Base-by-base conservation (phyloP, 768 basidiomycete species). In the Lanmaoa rubissima region DNA sequence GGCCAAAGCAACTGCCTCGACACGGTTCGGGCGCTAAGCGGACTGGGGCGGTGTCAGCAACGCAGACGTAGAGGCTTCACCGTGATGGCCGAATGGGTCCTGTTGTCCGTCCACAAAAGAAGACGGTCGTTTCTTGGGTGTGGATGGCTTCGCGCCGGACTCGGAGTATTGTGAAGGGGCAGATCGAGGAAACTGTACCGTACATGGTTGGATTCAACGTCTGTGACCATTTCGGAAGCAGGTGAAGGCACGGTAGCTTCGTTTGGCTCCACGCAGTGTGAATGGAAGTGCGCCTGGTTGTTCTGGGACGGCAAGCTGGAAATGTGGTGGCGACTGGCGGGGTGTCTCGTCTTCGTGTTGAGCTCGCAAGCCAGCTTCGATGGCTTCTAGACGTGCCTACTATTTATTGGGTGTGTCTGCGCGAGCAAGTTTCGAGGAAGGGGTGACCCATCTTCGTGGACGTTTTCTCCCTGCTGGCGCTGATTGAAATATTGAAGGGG, bases 31-130 rank as follows among this genome's bases (percentile, higher is more conserved):
- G 6, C 9, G 41, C 0, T 41, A 51, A 5, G n/a, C 3, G 6
- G 70, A 61, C 13, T 52, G 58, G 5, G 71, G 69, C 28, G 69
- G 71, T 2, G 71, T 71, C 14, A 56, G 32, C 5, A 66, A n/a
- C 1, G 60, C 11, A 31, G 41, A 34, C 12, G 52, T 26, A 46
- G 51, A 60, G 12, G 54, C 4, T 24, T 14, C 44, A 1, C 16
- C 35, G 24, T 1, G 49, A 28, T 34, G 48, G 10, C 36, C 45
- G 17, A n/a, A n/a, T 3, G 13, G 13, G 8, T 17, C 32, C 12
- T 24, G 21, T 34, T 32, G 11, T 24, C 6, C 13, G 32, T 9
- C 42, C 14, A 12, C 6, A 12, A 43, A 3, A 16, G 38, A 38
- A 19, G n/a, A 13, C 0, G 45, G 21, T 3, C 41, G 46, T 13